These are phyloP conservation scores for Aegle marmelos DNA, from an alignment of 345 rosid genomes.

Conservation along the genomic window DNA sequence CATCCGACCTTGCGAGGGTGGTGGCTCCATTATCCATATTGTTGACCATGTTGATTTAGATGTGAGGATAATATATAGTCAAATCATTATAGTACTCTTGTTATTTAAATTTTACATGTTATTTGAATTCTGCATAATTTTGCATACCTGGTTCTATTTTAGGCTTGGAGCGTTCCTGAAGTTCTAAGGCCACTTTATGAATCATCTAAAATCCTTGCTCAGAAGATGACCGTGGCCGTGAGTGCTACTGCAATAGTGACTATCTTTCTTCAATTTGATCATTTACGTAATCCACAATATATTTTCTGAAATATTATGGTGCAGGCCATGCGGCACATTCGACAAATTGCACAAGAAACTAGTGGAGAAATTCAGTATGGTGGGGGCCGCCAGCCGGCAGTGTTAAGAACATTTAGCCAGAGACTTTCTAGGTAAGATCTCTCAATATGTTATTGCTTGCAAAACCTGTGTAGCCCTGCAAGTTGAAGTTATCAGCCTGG, in stretches of 20 bases:
- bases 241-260: conserved; percentile 15
- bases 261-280: not conserved
- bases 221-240: conserved; percentile 90
- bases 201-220: conserved; percentile 91
- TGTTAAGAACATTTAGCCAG: conserved; percentile 91
- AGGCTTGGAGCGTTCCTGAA: conserved; percentile 96
- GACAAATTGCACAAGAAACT: conserved; percentile 90
- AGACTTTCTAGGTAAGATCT: conserved; percentile 71
- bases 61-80: conserved; percentile 41
- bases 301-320: not conserved
- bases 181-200: conserved; percentile 94
- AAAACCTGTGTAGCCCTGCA: not conserved
- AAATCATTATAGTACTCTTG: not conserved
- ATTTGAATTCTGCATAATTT: not conserved
- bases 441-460: not conserved
- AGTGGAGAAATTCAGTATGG: conserved; percentile 91
- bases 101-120: not conserved
- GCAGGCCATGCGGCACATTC: conserved; percentile 81
- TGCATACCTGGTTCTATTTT: conserved; percentile 1
- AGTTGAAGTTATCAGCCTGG: not conserved
- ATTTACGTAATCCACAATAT: not conserved
- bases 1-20: conserved; percentile 93
- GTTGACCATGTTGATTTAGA: conserved; percentile 96
- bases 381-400: conserved; percentile 95
- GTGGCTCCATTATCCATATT: conserved; percentile 89